Evolutionary conservation across 768 basidiomycete species (phyloP).

Genomic region (Leccinum imitatum): DNA sequence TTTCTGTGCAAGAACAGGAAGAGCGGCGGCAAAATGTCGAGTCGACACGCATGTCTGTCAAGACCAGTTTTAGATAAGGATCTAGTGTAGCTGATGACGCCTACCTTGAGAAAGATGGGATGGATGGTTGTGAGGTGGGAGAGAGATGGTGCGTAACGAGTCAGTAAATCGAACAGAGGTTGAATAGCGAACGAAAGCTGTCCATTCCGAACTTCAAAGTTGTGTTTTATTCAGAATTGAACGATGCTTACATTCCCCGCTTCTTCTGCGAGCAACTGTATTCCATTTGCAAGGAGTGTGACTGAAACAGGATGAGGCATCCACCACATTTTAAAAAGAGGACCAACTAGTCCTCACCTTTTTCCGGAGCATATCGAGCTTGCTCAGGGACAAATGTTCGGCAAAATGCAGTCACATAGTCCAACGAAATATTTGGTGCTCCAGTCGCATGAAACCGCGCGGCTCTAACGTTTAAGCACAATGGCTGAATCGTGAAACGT

Average conservation of each 20-base stretch:
- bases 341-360: slow-evolving; percentile 42
- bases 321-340: not conserved
- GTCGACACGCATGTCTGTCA: slow-evolving; percentile 56
- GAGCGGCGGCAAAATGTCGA: slow-evolving; percentile 51
- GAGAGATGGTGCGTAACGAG: slow-evolving; percentile 56
- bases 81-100: slow-evolving; percentile 17
- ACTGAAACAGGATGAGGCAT: slow-evolving; percentile 41
- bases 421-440: slow-evolving; percentile 40
- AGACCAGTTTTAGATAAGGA: not conserved
- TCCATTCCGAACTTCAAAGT: slow-evolving; percentile 21
- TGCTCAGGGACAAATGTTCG: slow-evolving; percentile 58
- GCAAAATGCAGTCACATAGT: slow-evolving; percentile 58
- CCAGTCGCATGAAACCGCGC: slow-evolving; percentile 51
- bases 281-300: slow-evolving; percentile 62
- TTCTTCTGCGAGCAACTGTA: slow-evolving; percentile 48
- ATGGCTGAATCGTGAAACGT: not conserved
- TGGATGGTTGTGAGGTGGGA: slow-evolving; percentile 72
- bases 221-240: not conserved
- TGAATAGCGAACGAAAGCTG: slow-evolving; percentile 49
- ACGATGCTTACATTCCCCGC: slow-evolving; percentile 50
- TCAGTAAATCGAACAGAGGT: slow-evolving; percentile 59
- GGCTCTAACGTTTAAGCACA: slow-evolving; percentile 39
- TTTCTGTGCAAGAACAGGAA: slow-evolving; percentile 60
- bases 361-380: slow-evolving; percentile 66
- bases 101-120: slow-evolving; percentile 60